Base-by-base conservation (phyloP, 441 rosid species). In the Macaranga tanarius region DNA sequence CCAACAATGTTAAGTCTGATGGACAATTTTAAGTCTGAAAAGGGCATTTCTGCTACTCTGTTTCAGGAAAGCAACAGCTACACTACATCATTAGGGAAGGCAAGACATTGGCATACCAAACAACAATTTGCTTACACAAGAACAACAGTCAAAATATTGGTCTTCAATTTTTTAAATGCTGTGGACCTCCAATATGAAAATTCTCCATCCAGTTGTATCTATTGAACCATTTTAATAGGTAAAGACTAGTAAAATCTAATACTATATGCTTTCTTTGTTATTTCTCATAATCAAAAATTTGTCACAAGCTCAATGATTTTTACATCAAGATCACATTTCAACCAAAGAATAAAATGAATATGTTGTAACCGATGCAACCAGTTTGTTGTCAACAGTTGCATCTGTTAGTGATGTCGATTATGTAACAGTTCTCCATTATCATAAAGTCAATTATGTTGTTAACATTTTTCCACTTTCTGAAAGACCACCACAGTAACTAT, bases 271-370 rank as follows among this genome's bases (percentile, higher is more conserved):
- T 40, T 58, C 48, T 19, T 19, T 40, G n/a, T 34, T 34, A 34
- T 34, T 34, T 34, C 38, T 34, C 38, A 34, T 34, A 34, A 34
- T 34, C 38, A 34, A 34, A 4, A 12, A 45, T 42, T 16, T 57
- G 56, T 3, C 16, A 20, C 54, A 59, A 28, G 26, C 62, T 45
- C 25, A 58, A 38, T 52, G 9, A 42, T 63, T 40, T 10, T 51
- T 7, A 51, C 25, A 12, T 71, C 50, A 62, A 71, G 34, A 7
- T 38, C 23, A 52, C 74, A 34, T 11, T 71, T 71, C 51, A 72
- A 73, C 62, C 48, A 44, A 42, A 66, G 55, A 47, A 64, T 13
- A 65, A 56, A 47, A 56, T n/a, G 38, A 45, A 56, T 56, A 2
- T 31, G 38, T 31, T 31, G 5, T 5, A 31, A 31, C 38, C 0